Conservation (phyloP, 1,139 yeast genomes). For the Meyerozyma carpophila region DNA sequence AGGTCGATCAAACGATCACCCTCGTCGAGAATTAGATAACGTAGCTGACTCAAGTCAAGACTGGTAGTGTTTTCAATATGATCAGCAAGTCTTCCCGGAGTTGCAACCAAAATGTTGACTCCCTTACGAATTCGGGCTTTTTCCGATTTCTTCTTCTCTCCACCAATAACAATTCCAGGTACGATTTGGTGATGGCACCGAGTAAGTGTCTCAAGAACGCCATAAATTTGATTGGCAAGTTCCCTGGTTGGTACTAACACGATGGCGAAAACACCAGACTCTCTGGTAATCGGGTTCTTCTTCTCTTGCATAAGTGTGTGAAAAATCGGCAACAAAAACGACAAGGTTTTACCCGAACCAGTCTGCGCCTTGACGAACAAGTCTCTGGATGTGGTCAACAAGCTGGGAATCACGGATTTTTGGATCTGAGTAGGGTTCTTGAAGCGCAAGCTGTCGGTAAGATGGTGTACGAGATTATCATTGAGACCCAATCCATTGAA, state of each 20-base stretch:
- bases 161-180: constrained; percentile 92
- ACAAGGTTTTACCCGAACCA: constrained; percentile 90
- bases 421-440: constrained; percentile 83
- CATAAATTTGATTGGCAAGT: constrained; percentile 84
- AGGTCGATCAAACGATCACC: constrained; percentile 93
- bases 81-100: constrained; percentile 89
- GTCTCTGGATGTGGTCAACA: constrained; percentile 54
- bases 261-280: constrained; percentile 83
- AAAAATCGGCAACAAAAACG: constrained; percentile 81
- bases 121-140: constrained; percentile 89
- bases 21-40: constrained; percentile 88
- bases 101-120: constrained; percentile 80
- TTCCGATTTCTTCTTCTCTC: constrained; percentile 89
- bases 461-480: constrained; percentile 46
- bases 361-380: constrained; percentile 90
- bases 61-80: constrained; percentile 82
- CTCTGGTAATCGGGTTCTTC: constrained; percentile 48
- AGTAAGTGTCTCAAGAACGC: constrained; percentile 66
- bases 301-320: constrained; percentile 56
- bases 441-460: constrained; percentile 55
- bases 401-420: constrained; percentile 70
- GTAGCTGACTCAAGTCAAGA: constrained; percentile 62
- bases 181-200: constrained; percentile 78
- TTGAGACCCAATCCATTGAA: constrained; percentile 71
- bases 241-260: constrained; percentile 92